Percentiles rank a stretch among this genome's conserved stretches.
These are phyloP conservation scores for Fraxinus nigra DNA, from an alignment of 305 asterid species.

Conservation along the genomic window DNA sequence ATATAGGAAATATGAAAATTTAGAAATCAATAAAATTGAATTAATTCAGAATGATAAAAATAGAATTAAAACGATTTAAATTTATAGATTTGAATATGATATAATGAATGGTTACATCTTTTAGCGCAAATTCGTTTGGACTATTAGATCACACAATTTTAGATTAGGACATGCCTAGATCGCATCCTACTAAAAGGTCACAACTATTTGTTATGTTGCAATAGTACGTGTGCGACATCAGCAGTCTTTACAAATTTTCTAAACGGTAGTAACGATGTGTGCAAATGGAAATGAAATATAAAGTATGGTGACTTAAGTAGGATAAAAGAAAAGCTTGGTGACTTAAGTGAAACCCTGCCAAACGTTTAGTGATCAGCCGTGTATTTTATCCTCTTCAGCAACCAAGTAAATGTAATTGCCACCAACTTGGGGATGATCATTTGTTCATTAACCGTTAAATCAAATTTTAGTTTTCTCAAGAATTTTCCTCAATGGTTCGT, in stretches of 20 bases:
- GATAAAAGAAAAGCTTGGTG: not conserved
- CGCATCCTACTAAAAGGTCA: not conserved
- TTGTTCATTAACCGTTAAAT: not conserved
- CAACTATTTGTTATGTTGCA: not conserved
- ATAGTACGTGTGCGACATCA: not conserved
- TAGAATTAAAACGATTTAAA: not conserved
- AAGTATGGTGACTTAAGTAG: not conserved
- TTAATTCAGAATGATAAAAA: not conserved
- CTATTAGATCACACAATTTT: not conserved
- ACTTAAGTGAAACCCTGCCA: not conserved
- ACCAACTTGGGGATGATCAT: not conserved
- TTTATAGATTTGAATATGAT: not conserved
- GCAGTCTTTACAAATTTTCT: not conserved
- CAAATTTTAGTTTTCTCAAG: not conserved
- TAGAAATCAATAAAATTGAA: not conserved
- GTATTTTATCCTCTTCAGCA: not conserved
- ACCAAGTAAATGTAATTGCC: not conserved
- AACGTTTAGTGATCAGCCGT: not conserved
- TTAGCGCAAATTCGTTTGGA: not conserved
- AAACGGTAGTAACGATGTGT: not conserved
- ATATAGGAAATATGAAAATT: not conserved
- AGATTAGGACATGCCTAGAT: not conserved
- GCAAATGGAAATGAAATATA: not conserved
- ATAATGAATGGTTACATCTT: not conserved
- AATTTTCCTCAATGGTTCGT: constrained; percentile 18